Conservation (phyloP, 1,284 basidiomycete species). For the Ceratorhiza oryzae-sativae region DNA sequence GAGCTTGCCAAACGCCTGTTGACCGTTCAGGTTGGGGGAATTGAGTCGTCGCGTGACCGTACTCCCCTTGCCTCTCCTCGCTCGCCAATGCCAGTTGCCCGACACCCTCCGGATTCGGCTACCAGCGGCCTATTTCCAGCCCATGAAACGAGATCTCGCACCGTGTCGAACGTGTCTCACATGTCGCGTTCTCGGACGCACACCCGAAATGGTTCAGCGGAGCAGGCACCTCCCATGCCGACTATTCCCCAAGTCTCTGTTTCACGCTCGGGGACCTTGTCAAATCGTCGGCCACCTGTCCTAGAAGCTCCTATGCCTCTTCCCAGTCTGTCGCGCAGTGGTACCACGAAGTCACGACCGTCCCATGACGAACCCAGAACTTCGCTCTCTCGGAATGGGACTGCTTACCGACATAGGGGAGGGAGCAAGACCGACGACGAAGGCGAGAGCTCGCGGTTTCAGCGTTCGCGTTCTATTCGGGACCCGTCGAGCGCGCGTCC, state of each 20-base stretch:
- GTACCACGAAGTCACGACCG: constrained; percentile 9
- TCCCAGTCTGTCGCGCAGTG: constrained; percentile 13
- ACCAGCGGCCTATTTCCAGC: constrained; percentile 1
- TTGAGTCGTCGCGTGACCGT: constrained; percentile 2
- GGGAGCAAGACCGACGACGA: constrained; percentile 38
- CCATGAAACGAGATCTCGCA: constrained; percentile 3
- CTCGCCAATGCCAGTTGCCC: neutral
- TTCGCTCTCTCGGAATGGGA: constrained; percentile 17
- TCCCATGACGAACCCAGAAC: constrained; percentile 18
- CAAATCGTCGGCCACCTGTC: constrained; percentile 2
- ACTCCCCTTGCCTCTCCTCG: constrained; percentile 28
- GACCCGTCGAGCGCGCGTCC: constrained; percentile 14
- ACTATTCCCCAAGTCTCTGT: neutral
- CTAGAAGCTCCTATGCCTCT: constrained; percentile 16
- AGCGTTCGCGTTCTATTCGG: constrained; percentile 29
- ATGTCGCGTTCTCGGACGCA: constrained; percentile 24
- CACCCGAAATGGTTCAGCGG: constrained; percentile 20
- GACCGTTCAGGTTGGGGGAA: constrained; percentile 24
- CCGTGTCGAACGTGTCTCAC: constrained; percentile 31
- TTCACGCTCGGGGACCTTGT: constrained; percentile 27
- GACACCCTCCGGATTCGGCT: neutral
- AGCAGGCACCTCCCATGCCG: constrained; percentile 5
- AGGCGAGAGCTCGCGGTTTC: constrained; percentile 22
- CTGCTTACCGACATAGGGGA: constrained; percentile 3
- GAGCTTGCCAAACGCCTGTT: constrained; percentile 41